These are phyloP conservation scores for Yarrowia deformans DNA, from an alignment of 805 yeast species.

Conservation along the genomic window DNA sequence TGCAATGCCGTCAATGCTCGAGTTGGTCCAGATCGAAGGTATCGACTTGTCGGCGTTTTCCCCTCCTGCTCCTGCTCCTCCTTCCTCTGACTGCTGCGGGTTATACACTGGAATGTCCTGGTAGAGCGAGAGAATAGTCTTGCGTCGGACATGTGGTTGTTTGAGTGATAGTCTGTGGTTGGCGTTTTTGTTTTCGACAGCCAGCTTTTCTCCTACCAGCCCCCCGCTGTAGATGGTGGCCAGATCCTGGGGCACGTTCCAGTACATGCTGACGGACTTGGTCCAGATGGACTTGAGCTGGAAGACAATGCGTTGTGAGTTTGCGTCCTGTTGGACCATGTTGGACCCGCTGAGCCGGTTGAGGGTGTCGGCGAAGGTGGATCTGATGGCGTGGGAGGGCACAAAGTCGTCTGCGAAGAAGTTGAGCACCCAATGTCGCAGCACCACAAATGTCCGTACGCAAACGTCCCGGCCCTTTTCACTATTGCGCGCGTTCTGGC, in stretches of 20 bases:
- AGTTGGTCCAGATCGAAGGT: conserved; percentile 36
- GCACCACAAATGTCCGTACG: conserved; percentile 81
- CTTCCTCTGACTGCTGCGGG: background rate
- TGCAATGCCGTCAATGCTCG: conserved; percentile 28
- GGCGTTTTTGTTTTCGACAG: conserved; percentile 15
- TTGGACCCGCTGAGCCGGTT: conserved; percentile 50
- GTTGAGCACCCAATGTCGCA: conserved; percentile 90
- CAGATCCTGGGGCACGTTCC: conserved; percentile 45
- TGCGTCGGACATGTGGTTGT: conserved; percentile 41
- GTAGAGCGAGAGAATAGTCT: conserved; percentile 43
- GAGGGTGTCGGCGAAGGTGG: conserved; percentile 51
- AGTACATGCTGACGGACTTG: conserved; percentile 49
- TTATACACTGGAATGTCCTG: conserved; percentile 38
- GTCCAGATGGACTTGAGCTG: conserved; percentile 63
- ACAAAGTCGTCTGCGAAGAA: conserved; percentile 87
- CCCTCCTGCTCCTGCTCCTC: background rate
- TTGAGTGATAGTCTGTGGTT: conserved; percentile 8
- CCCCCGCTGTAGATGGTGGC: conserved; percentile 50
- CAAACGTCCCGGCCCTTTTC: conserved; percentile 70
- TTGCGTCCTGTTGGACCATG: conserved; percentile 45
- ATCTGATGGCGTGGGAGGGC: conserved; percentile 58
- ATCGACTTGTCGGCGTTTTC: conserved; percentile 10
- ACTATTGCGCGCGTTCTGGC: conserved; percentile 44
- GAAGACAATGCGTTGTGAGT: conserved; percentile 51
- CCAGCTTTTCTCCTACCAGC: conserved; percentile 42